These are phyloP conservation scores for Ustilago tritici DNA, from an alignment of 1,284 basidiomycete species.

Conservation along the genomic window DNA sequence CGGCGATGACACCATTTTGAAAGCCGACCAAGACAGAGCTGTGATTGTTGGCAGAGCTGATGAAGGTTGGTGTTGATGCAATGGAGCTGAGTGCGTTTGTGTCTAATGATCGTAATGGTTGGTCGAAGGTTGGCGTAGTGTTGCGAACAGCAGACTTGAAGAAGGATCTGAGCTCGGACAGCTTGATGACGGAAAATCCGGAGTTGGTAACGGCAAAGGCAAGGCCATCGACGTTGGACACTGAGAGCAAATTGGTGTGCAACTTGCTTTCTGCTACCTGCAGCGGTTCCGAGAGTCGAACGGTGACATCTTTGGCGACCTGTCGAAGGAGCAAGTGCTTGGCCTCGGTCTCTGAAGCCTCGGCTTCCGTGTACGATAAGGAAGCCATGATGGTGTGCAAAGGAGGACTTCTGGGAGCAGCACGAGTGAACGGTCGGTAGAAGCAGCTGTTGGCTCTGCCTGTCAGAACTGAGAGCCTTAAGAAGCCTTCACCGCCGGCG, in stretches of 20 bases:
- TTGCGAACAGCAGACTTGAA: constrained; percentile 49
- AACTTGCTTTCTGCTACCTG: constrained; percentile 39
- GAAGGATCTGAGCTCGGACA: constrained; percentile 56
- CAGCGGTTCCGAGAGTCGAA: constrained; percentile 64
- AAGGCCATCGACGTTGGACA: constrained; percentile 70
- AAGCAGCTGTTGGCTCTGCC: background rate
- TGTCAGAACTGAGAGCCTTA: background rate
- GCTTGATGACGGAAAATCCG: constrained; percentile 65
- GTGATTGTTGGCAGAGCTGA: constrained; percentile 47
- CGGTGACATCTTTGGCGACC: constrained; percentile 60
- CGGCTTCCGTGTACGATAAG: constrained; percentile 27
- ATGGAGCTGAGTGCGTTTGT: constrained; percentile 27
- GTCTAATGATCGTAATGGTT: constrained; percentile 32
- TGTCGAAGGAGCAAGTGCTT: constrained; percentile 59
- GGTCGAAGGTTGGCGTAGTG: constrained; percentile 31
- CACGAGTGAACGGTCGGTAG: background rate
- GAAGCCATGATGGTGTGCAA: constrained; percentile 1
- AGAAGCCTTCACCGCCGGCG: constrained; percentile 7
- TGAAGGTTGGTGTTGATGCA: constrained; percentile 45
- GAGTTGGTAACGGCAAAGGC: constrained; percentile 70
- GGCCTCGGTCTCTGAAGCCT: constrained; percentile 71
- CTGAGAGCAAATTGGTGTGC: constrained; percentile 69
- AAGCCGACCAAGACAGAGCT: constrained; percentile 44
- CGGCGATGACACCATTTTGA: constrained; percentile 53
- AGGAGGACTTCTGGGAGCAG: background rate